A percentile compares a stretch with the other conserved stretches of the same genome.
These are phyloP conservation scores for Crithidia mellificae DNA, from an alignment of 208 protist species.

Conservation along the genomic window DNA sequence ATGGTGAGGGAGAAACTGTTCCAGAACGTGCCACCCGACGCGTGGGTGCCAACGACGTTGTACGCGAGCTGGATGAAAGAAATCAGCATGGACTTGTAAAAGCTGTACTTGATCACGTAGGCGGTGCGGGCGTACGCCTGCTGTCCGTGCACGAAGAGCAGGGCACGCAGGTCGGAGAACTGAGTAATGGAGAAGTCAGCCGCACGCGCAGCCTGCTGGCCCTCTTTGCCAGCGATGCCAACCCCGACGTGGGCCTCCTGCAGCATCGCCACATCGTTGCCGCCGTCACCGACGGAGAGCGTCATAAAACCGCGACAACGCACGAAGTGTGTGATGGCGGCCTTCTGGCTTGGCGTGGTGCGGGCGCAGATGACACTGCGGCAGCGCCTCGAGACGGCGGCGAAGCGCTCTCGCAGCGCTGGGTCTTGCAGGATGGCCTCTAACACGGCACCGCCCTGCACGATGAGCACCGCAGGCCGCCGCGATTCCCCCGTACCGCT, in stretches of 20 bases:
- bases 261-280: conserved; percentile 96
- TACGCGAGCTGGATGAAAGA: conserved; percentile 92
- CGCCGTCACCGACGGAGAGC: conserved; percentile 95
- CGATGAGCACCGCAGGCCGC: conserved; percentile 39
- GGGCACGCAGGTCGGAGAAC: conserved; percentile 90
- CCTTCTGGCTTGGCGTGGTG: conserved; percentile 95
- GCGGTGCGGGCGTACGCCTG: conserved; percentile 91
- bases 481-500: neutral
- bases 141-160: conserved; percentile 96
- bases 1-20: conserved; percentile 86
- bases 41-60: conserved; percentile 65
- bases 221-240: conserved; percentile 92
- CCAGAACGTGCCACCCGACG: conserved; percentile 90
- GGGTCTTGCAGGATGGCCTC: conserved; percentile 66
- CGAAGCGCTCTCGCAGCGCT: conserved; percentile 46
- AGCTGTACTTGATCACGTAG: conserved; percentile 96
- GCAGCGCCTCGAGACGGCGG: conserved; percentile 57
- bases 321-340: conserved; percentile 82
- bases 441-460: conserved; percentile 70
- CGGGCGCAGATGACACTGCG: conserved; percentile 94
- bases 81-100: conserved; percentile 97
- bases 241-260: conserved; percentile 93
- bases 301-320: conserved; percentile 63
- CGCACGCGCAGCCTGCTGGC: conserved; percentile 90
- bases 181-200: conserved; percentile 94